phyloP scores from a whole-genome alignment of 331 rosid genomes.

The Dryas integrifolia region DNA sequence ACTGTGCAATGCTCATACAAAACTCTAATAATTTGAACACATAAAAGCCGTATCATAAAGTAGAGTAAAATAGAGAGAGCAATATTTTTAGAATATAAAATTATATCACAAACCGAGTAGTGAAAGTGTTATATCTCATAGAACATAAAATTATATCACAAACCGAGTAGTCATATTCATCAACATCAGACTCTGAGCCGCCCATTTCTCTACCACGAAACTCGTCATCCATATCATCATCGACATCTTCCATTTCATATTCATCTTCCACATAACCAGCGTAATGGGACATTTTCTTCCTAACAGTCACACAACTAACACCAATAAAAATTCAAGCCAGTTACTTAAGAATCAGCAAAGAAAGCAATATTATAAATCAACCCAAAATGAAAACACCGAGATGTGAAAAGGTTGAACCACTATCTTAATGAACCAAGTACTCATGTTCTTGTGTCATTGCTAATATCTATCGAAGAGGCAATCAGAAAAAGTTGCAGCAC shows the following conservation, averaged over 20 bases:
- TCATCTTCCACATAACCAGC: constrained; percentile 59
- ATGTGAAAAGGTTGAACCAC: not conserved
- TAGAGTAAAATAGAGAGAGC: not conserved
- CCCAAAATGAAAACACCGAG: not conserved
- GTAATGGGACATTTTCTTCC: constrained; percentile 51
- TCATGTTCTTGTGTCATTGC: not conserved
- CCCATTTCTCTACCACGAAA: constrained; percentile 58
- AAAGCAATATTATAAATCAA: not conserved
- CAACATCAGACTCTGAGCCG: constrained; percentile 70
- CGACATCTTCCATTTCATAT: constrained; percentile 75
- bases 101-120: constrained; percentile 47
- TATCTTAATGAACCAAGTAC: not conserved
- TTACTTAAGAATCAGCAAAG: not conserved
- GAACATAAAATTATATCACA: constrained; percentile 25
- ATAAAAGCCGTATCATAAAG: not conserved
- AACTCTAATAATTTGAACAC: not conserved
- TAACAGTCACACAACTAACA: constrained; percentile 7
- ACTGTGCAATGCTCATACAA: not conserved
- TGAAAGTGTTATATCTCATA: not conserved
- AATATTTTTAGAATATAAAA: not conserved
- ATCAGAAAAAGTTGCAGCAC: too few relatives aligned
- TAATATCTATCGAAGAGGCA: not conserved
- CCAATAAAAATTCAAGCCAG: not conserved
- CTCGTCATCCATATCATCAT: constrained; percentile 59
- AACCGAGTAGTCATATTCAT: constrained; percentile 61